Base-by-base conservation (phyloP, 2,329 filamentous ascomycete species). In the Penicillium paneum region DNA sequence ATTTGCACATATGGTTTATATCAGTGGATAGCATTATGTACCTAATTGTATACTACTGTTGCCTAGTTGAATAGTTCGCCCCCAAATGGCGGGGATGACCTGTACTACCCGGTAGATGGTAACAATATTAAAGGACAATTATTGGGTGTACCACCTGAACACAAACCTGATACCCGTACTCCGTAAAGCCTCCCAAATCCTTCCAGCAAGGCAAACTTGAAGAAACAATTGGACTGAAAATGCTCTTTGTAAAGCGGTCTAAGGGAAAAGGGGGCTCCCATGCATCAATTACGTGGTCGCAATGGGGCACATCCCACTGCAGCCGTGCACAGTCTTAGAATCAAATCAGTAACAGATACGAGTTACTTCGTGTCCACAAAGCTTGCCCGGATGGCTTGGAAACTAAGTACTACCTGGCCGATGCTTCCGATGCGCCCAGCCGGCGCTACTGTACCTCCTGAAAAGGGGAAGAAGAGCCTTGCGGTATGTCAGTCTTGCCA, bases 371-470 rank as follows among this genome's bases (percentile, higher is more conserved):
- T 24, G 54, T 28, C 54, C 49, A 51, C 54, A 38, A 48, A 52
- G 35, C 31, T 38, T 43, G 54, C 26, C 54, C 35, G 47, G 50
- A 56, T 62, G 56, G 50, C 57, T 61, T 63, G 59, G 51, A 59
- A 63, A 63, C 52, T 49, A 49, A 31, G 21, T 24, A 24, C 21
- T 51, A 32, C 45, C 32, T 49, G 52, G 45, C 54, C 21, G 35
- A 54, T 39, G 51, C 19, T 32, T 53, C 59, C 48, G 52, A 59
- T 58, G 54, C 49, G 60, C 42, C 53, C 48, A 52, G 41, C 59
- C 57, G 52, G 32, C 28, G 19, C 36, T 21, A 39, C 32, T 28
- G 39, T 26, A 10, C 39, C 32, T 36, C 31, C 19, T 49, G 17
- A 43, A 54, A 49, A 42, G 38, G 43, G 44, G 45, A 32, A 36